Conservation (phyloP, 106 monocot genomes). For the Phalaenopsis equestris region DNA sequence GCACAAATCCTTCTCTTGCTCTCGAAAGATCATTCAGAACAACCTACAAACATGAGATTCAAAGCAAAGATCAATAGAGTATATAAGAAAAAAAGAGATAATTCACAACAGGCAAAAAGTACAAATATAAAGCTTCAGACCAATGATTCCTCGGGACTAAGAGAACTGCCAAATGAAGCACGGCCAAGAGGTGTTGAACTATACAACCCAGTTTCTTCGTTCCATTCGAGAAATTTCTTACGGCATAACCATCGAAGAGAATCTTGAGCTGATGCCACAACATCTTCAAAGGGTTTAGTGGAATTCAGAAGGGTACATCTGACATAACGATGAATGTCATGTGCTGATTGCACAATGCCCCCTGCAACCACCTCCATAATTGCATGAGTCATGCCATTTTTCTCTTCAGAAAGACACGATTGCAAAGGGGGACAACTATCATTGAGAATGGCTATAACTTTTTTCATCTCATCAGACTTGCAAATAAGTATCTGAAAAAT, state of each 20-base stretch:
- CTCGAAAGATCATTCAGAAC: constrained; percentile 87
- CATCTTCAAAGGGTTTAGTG: constrained; percentile 90
- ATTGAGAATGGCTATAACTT: constrained; percentile 56
- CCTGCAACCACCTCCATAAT: constrained; percentile 98
- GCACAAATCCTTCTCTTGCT: constrained; percentile 97
- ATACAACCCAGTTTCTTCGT: constrained; percentile 71
- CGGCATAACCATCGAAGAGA: constrained; percentile 93
- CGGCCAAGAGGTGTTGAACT: constrained; percentile 81
- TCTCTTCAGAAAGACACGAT: constrained; percentile 96
- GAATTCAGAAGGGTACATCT: constrained; percentile 96
- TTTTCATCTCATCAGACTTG: constrained; percentile 71
- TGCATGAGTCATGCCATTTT: constrained; percentile 99
- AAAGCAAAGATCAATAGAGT: constrained; percentile 1
- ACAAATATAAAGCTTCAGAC: constrained; percentile 20
- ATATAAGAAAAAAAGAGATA: neutral
- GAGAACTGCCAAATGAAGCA: constrained; percentile 97
- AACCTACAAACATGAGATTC: constrained; percentile 36
- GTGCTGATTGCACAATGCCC: constrained; percentile 94
- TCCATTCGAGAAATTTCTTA: constrained; percentile 93
- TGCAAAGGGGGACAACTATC: constrained; percentile 84
- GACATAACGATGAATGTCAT: constrained; percentile 94
- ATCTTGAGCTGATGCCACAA: constrained; percentile 97
- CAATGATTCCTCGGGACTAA: constrained; percentile 93
- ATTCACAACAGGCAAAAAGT: constrained; percentile 1
- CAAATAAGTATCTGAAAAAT: constrained; percentile 76